Evolutionary conservation across 2,329 filamentous ascomycete genomes (phyloP), one percentile per base, ranked within the genome.

Genomic region (Diaporthe sp.): DNA sequence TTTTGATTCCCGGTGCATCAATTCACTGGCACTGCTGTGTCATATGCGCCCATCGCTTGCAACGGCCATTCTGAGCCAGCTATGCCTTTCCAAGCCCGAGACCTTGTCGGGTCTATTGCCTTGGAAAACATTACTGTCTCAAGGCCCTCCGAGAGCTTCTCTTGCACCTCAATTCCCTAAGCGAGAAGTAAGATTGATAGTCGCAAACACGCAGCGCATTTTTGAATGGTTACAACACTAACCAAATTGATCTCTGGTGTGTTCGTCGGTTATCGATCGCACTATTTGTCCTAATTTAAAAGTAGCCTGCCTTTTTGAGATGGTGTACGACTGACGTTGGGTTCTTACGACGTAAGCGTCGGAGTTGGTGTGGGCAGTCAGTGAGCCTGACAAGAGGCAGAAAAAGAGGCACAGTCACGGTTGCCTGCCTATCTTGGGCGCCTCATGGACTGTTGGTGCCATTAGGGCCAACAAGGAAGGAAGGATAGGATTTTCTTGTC

Each of bases 161-260:
- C 58, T 67, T 46, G 49, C 8, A 59, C n/a, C 34, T 25, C 25
- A 22, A 58, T 15, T 22, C 39, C 37, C 19, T 10, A 46, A n/a
- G 39, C n/a, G n/a, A 42, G 34, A 9, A 22, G 17, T 2, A 80
- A 80, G 77, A 82, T 81, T 75, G 28, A 25, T 80, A 84, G 58
- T 87, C 81, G 87, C 78, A 59, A 76, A 73, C 75, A 75, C 15
- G 13, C 39, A 12, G 42, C 46, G 22, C 25, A 49, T 37, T 37
- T 61, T 31, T 31, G 42, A 28, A 39, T 25, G 25, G 39, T 4
- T 19, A 42, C 49, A 37, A 62, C 13, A 65, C 28, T 55, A 12
- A 25, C 58, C 22, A 34, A 8, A 22, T 65, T 10, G 12, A 53
- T 46, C 37, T 13, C 28, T 46, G 19, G 28, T 46, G n/a, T 9